Percentiles rank a stretch among this genome's conserved stretches.
phyloP scores from a whole-genome alignment of 2,329 filamentous ascomycete species.

The Neopestalotiopsis sp. region DNA sequence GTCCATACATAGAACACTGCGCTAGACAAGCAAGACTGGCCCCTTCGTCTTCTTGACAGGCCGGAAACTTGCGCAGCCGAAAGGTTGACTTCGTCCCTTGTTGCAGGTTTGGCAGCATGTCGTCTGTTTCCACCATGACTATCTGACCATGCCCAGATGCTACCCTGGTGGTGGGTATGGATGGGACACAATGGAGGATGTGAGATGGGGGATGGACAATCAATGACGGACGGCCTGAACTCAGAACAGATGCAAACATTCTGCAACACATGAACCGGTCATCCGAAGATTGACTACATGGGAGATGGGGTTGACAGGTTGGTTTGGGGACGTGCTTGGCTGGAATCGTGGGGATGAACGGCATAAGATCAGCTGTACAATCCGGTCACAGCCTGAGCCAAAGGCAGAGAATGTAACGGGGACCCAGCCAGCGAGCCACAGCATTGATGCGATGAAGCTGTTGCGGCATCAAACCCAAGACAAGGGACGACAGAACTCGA shows the following conservation, averaged over 20 bases:
- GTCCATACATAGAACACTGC: not conserved
- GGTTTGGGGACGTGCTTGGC: conserved; percentile 32
- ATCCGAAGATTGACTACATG: conserved; percentile 32
- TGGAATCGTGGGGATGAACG: conserved; percentile 40
- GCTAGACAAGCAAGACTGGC: not conserved
- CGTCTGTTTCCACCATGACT: conserved; percentile 5
- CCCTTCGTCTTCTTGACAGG: not conserved
- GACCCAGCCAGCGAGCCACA: conserved; percentile 26
- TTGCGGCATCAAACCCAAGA: conserved; percentile 41
- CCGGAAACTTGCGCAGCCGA: conserved; percentile 12
- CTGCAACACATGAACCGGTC: conserved; percentile 34
- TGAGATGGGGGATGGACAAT: not conserved
- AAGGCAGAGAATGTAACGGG: conserved; percentile 24
- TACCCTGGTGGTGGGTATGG: conserved; percentile 32
- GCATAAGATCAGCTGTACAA: conserved; percentile 53
- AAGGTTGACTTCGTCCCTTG: conserved; percentile 13
- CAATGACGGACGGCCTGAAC: not conserved
- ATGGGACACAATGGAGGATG: conserved; percentile 21
- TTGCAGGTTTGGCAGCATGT: conserved; percentile 16
- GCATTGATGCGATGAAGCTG: conserved; percentile 41
- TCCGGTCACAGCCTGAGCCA: conserved; percentile 52
- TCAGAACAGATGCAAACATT: conserved; percentile 36
- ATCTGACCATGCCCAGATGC: conserved; percentile 14
- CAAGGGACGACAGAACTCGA: conserved; percentile 40
- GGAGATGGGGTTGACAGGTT: conserved; percentile 31